phyloP scores from a whole-genome alignment of 495 filamentous ascomycete genomes.

The Venustampulla echinocandica region DNA sequence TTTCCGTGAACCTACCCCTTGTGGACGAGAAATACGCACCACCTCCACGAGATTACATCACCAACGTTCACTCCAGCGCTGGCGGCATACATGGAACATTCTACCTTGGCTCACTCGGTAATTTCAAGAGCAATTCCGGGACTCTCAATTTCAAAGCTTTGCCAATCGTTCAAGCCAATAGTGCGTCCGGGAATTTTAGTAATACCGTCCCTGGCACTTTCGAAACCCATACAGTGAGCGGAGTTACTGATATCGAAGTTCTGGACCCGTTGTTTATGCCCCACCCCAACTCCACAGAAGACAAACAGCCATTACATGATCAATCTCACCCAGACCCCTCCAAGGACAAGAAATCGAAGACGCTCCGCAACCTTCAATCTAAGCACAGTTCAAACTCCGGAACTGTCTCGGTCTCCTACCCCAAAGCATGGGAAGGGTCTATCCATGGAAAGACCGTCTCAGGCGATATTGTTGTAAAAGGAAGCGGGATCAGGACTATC shows the following conservation, averaged over 20 bases:
- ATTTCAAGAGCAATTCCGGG: constrained; percentile 14
- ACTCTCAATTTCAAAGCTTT: constrained; percentile 8
- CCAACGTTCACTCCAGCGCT: constrained; percentile 12
- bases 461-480: constrained; percentile 4
- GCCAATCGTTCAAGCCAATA: constrained; percentile 11
- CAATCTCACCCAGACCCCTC: background rate
- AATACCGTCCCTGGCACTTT: background rate
- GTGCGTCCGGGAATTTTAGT: background rate
- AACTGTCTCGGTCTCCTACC: constrained; percentile 9
- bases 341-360: background rate
- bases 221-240: constrained; percentile 16
- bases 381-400: constrained; percentile 10
- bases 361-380: constrained; percentile 9
- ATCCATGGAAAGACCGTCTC: constrained; percentile 14
- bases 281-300: background rate
- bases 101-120: constrained; percentile 14
- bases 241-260: constrained; percentile 7
- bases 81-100: constrained; percentile 17
- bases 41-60: constrained; percentile 21
- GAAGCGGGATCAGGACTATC: constrained; percentile 12
- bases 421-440: constrained; percentile 16
- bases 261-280: constrained; percentile 16
- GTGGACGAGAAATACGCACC: constrained; percentile 2
- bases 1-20: constrained; percentile 13
- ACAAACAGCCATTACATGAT: background rate